These are phyloP conservation scores for Bipolaris sorokiniana DNA, from an alignment of 2,329 filamentous ascomycete genomes.

Conservation along the genomic window DNA sequence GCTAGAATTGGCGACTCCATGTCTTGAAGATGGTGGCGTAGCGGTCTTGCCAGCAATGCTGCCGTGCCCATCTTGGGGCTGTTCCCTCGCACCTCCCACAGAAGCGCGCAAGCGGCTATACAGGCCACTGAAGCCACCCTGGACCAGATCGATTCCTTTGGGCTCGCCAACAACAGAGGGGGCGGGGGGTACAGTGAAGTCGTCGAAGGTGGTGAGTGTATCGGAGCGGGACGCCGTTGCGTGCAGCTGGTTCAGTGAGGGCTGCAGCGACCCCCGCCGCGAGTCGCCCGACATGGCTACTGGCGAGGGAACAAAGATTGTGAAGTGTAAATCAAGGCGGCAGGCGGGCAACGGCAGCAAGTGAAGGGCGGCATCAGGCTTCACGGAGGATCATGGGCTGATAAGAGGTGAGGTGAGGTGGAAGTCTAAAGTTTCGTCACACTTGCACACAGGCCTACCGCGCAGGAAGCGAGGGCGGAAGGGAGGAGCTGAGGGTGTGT, in stretches of 20 bases:
- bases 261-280: conserved; percentile 28
- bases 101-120: conserved; percentile 85
- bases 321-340: conserved; percentile 4
- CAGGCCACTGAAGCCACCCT: conserved; percentile 85
- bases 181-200: conserved; percentile 76
- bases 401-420: conserved; percentile 1
- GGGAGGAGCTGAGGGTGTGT: not conserved
- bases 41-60: conserved; percentile 31
- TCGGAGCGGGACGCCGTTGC: conserved; percentile 84
- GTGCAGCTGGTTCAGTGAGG: conserved; percentile 80
- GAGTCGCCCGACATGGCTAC: conserved; percentile 37
- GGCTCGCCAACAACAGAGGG: conserved; percentile 66
- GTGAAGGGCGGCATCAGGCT: conserved; percentile 33
- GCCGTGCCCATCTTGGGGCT: conserved; percentile 33
- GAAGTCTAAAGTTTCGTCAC: conserved; percentile 2
- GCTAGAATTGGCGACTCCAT: conserved; percentile 21
- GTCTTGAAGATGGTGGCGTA: conserved; percentile 22
- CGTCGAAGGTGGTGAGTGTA: conserved; percentile 89
- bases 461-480: not conserved
- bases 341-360: conserved; percentile 10
- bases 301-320: not conserved
- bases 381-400: conserved; percentile 13
- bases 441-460: conserved; percentile 5
- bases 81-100: conserved; percentile 72
- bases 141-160: conserved; percentile 76